phyloP scores from a whole-genome alignment of 169 alveolate genomes.

The Plasmodium coatneyi region DNA sequence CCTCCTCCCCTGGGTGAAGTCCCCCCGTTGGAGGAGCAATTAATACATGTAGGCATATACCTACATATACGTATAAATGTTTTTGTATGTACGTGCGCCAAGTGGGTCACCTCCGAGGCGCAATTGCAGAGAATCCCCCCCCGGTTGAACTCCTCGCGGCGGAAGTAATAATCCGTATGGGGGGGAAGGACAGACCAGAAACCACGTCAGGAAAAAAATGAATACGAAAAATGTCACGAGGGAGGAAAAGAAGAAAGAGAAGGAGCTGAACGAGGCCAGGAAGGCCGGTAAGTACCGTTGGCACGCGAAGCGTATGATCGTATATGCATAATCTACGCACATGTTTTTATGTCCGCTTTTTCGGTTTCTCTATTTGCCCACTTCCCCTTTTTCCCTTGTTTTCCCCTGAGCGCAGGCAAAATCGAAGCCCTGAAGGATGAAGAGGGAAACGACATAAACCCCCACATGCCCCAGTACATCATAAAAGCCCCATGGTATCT shows the following conservation, averaged over 20 bases:
- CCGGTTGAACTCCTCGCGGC: neutral
- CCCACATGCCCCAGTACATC: slow-evolving; percentile 90
- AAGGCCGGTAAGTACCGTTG: slow-evolving; percentile 63
- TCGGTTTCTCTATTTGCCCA: neutral
- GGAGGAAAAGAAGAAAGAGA: slow-evolving; percentile 79
- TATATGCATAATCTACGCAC: neutral
- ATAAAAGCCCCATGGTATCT: slow-evolving; percentile 91
- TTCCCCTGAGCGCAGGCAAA: slow-evolving; percentile 26
- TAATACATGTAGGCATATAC: too few relatives aligned
- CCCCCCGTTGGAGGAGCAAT: too few relatives aligned
- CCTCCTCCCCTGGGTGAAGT: too few relatives aligned
- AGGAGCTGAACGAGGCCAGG: slow-evolving; percentile 80
- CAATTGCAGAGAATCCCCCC: neutral
- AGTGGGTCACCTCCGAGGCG: neutral
- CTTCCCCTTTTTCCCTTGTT: neutral
- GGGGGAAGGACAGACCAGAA: neutral
- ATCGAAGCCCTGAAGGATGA: slow-evolving; percentile 79
- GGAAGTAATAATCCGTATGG: neutral
- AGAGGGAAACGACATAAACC: slow-evolving; percentile 84
- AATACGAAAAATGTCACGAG: slow-evolving; percentile 74
- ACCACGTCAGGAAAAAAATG: slow-evolving; percentile 31
- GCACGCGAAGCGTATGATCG: neutral
- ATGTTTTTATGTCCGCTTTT: neutral
- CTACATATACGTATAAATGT: too few relatives aligned
- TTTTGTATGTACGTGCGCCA: neutral